Percentiles rank a stretch among this genome's conserved stretches.
Conservation (phyloP, 2,329 filamentous ascomycete species). For the Xenosphaeropsis pyriputrescens region DNA sequence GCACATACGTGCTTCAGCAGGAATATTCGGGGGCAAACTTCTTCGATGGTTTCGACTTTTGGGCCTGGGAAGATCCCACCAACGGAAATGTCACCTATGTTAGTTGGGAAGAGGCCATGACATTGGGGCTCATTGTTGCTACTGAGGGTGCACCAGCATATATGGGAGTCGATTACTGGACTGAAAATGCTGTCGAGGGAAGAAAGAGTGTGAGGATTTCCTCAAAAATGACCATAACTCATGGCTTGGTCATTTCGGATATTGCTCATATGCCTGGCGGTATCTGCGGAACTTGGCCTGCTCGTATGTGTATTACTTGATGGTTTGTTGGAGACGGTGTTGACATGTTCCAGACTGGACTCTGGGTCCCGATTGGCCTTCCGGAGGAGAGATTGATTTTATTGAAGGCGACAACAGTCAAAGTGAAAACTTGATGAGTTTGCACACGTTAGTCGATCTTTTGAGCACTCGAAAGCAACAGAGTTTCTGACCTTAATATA, state of each 20-base stretch:
- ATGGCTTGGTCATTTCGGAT: conserved; percentile 30
- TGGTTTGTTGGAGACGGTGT: conserved; percentile 4
- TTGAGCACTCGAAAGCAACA: not conserved
- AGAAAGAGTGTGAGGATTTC: conserved; percentile 28
- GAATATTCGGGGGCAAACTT: conserved; percentile 28
- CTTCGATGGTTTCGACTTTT: conserved; percentile 33
- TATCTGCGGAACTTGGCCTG: conserved; percentile 8
- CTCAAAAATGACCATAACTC: conserved; percentile 25
- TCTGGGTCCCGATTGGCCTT: conserved; percentile 7
- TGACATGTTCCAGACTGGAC: conserved; percentile 4
- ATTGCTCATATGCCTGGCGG: conserved; percentile 28
- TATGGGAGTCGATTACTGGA: conserved; percentile 27
- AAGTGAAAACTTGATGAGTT: conserved; percentile 1
- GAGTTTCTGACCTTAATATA: too few relatives aligned
- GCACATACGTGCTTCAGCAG: conserved; percentile 1
- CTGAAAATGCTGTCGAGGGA: conserved; percentile 18
- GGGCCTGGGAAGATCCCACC: conserved; percentile 15
- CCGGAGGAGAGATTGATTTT: conserved; percentile 11
- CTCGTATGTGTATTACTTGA: conserved; percentile 25
- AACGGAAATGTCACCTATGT: conserved; percentile 20
- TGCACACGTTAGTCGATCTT: conserved; percentile 1
- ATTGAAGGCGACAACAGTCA: conserved; percentile 33
- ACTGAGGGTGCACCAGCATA: conserved; percentile 20
- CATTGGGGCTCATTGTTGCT: conserved; percentile 7
- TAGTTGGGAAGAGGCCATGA: conserved; percentile 17